Evolutionary conservation across 345 rosid genomes (phyloP).

Genomic region (Geranium rotundifolium): DNA sequence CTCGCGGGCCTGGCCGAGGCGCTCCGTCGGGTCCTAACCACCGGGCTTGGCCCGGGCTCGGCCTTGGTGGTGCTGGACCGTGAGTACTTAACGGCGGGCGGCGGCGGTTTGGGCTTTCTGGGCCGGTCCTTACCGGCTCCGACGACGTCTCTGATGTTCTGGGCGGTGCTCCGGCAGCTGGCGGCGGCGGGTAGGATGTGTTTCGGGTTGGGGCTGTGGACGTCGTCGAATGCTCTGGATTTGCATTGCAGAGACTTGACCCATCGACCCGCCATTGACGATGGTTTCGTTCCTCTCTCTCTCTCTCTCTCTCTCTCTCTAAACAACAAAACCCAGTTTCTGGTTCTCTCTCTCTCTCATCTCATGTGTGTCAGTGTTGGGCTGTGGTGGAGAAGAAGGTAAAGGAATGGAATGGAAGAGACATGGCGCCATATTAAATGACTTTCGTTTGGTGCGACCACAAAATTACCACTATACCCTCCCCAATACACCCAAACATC

Average conservation of each 20-base stretch:
- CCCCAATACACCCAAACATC: neutral
- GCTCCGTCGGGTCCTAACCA: slow-evolving; percentile 20
- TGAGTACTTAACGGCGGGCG: slow-evolving; percentile 4
- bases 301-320: slow-evolving; percentile 12
- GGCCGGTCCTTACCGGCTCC: slow-evolving; percentile 24
- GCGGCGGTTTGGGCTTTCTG: slow-evolving; percentile 14
- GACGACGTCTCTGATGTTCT: slow-evolving; percentile 62
- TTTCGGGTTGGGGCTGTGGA: slow-evolving; percentile 42
- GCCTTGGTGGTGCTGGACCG: slow-evolving; percentile 14
- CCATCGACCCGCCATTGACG: slow-evolving; percentile 68
- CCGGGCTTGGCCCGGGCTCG: slow-evolving; percentile 12
- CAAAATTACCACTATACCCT: neutral
- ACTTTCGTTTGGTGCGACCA: neutral
- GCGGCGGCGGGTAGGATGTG: slow-evolving; percentile 34
- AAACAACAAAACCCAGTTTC: neutral
- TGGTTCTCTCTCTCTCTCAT: slow-evolving; percentile 15
- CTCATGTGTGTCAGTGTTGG: neutral
- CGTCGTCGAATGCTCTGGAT: slow-evolving; percentile 87
- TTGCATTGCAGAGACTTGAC: slow-evolving; percentile 87
- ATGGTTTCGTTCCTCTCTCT: neutral
- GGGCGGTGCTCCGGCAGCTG: slow-evolving; percentile 55
- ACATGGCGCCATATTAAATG: neutral
- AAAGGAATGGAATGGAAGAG: too few relatives aligned
- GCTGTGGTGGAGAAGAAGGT: neutral
- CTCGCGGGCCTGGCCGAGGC: slow-evolving; percentile 27